Evolutionary conservation across 805 yeast genomes (phyloP).

Genomic region (Hanseniaspora opuntiae): DNA sequence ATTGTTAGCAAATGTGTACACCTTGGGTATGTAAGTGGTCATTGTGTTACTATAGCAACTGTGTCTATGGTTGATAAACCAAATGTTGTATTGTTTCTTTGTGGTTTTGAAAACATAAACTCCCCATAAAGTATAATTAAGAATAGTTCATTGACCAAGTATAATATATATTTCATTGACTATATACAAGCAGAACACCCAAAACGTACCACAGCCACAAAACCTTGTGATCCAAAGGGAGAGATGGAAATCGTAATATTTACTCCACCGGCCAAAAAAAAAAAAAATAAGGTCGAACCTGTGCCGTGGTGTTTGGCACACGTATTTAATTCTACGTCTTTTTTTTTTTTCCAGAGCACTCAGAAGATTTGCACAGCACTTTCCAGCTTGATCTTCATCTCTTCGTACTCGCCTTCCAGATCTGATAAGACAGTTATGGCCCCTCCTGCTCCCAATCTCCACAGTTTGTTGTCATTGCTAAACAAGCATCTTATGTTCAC

Average conservation of each 20-base stretch:
- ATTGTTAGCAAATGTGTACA: conserved; percentile 75
- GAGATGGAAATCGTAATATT: neutral
- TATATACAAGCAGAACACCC: too few relatives aligned
- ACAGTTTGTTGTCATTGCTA: conserved; percentile 34
- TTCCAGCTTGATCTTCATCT: conserved; percentile 66
- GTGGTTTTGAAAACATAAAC: too few relatives aligned
- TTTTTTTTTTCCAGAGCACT: conserved; percentile 10
- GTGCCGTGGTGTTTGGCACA: neutral
- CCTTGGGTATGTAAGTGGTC: conserved; percentile 89
- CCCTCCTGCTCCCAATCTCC: conserved; percentile 97
- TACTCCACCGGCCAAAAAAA: too few relatives aligned
- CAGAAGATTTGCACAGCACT: conserved; percentile 65
- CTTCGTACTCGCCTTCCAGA: conserved; percentile 79
- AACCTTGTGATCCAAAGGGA: neutral
- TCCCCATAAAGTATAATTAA: too few relatives aligned
- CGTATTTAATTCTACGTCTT: neutral
- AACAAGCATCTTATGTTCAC: conserved; percentile 80
- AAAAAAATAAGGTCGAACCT: too few relatives aligned
- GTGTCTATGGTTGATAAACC: neutral
- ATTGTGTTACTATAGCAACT: conserved; percentile 25
- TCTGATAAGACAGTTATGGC: conserved; percentile 86
- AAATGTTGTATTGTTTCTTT: too few relatives aligned
- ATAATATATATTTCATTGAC: too few relatives aligned
- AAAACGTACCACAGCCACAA: too few relatives aligned
- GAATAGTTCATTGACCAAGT: too few relatives aligned